Percentiles rank a stretch among this genome's conserved stretches.
Conservation (phyloP, 2,329 filamentous ascomycete species). For the Monilinia fructicola region DNA sequence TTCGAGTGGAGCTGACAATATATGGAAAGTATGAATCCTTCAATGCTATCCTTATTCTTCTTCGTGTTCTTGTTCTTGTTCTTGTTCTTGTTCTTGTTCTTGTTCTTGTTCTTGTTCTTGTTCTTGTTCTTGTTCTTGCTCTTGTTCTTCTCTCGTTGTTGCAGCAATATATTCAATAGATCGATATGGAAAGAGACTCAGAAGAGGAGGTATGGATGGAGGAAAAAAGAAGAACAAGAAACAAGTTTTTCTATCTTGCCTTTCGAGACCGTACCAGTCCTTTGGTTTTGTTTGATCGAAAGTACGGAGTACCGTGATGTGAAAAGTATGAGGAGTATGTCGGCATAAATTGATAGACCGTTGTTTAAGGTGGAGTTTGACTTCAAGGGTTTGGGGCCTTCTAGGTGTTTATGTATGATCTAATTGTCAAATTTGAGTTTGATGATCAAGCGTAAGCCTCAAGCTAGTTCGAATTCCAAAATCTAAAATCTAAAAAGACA, state of each 20-base stretch:
- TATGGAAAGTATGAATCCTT: not conserved
- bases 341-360: conserved; percentile 15
- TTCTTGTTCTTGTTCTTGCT: no score
- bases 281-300: not conserved
- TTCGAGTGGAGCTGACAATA: not conserved
- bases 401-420: conserved; percentile 12
- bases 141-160: not conserved
- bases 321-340: not conserved
- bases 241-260: conserved; percentile 3
- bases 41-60: no score
- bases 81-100: no score
- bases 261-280: not conserved
- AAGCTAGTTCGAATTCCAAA: not conserved
- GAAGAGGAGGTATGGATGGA: no score
- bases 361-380: conserved; percentile 18
- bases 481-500: not conserved
- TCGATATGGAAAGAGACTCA: not conserved
- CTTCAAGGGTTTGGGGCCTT: conserved; percentile 11
- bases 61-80: no score
- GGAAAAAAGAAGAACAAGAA: not conserved
- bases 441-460: conserved; percentile 9
- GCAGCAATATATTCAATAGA: no score
- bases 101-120: no score
- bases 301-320: not conserved
- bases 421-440: conserved; percentile 12